Conservation (phyloP, 495 filamentous ascomycete genomes). For the Aspergillus panamensis region DNA sequence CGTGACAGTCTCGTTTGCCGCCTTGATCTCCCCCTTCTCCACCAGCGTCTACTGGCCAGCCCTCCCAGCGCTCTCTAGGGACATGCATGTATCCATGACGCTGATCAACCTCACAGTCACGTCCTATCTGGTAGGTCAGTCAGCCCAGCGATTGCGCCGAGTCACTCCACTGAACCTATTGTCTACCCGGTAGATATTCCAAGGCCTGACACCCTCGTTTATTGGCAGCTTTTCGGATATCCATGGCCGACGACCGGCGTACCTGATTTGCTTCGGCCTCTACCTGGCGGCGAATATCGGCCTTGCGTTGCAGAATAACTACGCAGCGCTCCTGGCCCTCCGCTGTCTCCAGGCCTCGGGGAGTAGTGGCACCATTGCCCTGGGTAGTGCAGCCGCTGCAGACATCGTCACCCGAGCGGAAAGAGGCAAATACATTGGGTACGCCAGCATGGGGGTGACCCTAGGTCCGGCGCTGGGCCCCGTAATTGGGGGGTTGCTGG, state of each 20-base stretch:
- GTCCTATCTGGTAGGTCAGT: constrained; percentile 36
- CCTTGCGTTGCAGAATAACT: constrained; percentile 42
- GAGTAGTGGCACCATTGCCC: constrained; percentile 41
- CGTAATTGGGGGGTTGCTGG: constrained; percentile 61
- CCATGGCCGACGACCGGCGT: constrained; percentile 45
- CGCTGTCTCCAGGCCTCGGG: constrained; percentile 49
- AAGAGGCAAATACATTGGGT: constrained; percentile 46
- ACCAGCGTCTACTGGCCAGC: constrained; percentile 46
- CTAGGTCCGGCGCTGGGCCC: constrained; percentile 56
- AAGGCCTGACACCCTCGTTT: constrained; percentile 48
- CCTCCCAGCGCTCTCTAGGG: constrained; percentile 31
- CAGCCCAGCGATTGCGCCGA: no score
- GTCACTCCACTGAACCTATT: not conserved
- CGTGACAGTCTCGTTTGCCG: constrained; percentile 24
- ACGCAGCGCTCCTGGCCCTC: constrained; percentile 46
- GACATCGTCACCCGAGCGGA: constrained; percentile 44
- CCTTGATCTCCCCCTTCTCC: constrained; percentile 40
- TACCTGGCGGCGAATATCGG: constrained; percentile 49
- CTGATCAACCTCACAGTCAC: constrained; percentile 48
- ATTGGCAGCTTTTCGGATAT: constrained; percentile 46
- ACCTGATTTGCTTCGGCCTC: constrained; percentile 40
- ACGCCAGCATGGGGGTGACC: constrained; percentile 26
- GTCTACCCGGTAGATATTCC: constrained; percentile 38
- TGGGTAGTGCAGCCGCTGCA: constrained; percentile 39
- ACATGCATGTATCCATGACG: constrained; percentile 36